Conservation (phyloP, 1,139 yeast species). For the Wickerhamiella pararugosa region DNA sequence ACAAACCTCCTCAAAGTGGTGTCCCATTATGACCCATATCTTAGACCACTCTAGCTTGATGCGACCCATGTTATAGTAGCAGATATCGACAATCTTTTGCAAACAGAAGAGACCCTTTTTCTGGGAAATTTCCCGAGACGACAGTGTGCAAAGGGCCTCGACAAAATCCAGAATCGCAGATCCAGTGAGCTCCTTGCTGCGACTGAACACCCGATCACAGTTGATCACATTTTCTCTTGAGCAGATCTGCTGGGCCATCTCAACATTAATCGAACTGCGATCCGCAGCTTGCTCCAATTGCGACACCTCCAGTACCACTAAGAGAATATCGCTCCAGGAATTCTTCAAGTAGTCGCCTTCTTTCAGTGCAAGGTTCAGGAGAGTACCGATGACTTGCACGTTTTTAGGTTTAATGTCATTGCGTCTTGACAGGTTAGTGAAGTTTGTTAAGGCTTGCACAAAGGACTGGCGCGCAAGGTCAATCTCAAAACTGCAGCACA, state of each 20-base stretch:
- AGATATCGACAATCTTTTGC: conserved; percentile 91
- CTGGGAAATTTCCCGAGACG: conserved; percentile 72
- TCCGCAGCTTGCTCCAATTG: conserved; percentile 82
- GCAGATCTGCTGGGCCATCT: conserved; percentile 44
- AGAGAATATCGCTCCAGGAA: conserved; percentile 76
- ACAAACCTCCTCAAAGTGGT: conserved; percentile 73
- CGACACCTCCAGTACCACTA: conserved; percentile 45
- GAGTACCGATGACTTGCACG: conserved; percentile 59
- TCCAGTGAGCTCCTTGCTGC: conserved; percentile 66
- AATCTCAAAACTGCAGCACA: conserved; percentile 72
- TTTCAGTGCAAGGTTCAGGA: conserved; percentile 61
- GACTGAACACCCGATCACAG: conserved; percentile 76
- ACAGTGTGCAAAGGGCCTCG: conserved; percentile 70
- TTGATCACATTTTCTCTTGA: conserved; percentile 71
- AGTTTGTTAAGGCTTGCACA: conserved; percentile 78
- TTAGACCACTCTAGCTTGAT: conserved; percentile 95
- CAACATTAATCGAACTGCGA: conserved; percentile 40
- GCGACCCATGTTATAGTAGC: conserved; percentile 94
- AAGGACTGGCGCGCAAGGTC: conserved; percentile 81
- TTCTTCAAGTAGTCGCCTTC: conserved; percentile 60
- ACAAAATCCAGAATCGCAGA: conserved; percentile 80
- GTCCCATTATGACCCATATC: conserved; percentile 88
- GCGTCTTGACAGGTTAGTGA: conserved; percentile 56
- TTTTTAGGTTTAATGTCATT: conserved; percentile 70
- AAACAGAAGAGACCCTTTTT: conserved; percentile 85